Percentiles rank a stretch among this genome's conserved stretches.
Conservation (phyloP, 108 stramenopile species). For the Nitzschia sp. region DNA sequence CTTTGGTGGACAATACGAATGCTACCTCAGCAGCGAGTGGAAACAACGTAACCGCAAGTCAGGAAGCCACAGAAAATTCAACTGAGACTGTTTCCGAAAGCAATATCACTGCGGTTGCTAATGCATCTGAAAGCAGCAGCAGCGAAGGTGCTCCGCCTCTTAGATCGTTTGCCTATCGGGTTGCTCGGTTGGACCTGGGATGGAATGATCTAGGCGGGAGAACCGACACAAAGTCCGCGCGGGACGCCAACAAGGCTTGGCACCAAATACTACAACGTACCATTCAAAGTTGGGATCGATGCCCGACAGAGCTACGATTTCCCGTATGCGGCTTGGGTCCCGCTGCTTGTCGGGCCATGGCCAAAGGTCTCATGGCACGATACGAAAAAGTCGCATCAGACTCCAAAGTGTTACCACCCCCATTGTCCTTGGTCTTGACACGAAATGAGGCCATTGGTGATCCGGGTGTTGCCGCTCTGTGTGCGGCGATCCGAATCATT, state of each 20-base stretch:
- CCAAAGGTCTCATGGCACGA: conserved; percentile 48
- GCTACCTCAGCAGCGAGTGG: not conserved
- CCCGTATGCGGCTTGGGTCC: conserved; percentile 75
- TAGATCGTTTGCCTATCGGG: conserved; percentile 2
- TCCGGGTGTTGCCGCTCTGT: conserved; percentile 73
- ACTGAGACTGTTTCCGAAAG: not conserved
- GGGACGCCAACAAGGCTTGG: conserved; percentile 30
- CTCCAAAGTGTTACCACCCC: not conserved
- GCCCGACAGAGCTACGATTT: conserved; percentile 50
- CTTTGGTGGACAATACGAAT: not conserved
- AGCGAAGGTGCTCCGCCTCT: not conserved
- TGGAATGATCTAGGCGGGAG: conserved; percentile 55
- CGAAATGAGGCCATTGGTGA: conserved; percentile 77
- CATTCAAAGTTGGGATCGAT: conserved; percentile 28
- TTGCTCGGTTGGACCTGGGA: conserved; percentile 60
- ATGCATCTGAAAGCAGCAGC: not conserved
- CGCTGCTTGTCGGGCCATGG: conserved; percentile 71
- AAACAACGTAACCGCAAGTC: not conserved
- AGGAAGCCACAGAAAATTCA: not conserved
- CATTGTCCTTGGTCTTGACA: conserved; percentile 48
- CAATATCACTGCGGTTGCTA: not conserved
- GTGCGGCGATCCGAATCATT: conserved; percentile 62
- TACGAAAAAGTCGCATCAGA: conserved; percentile 19
- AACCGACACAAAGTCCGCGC: not conserved
- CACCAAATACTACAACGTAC: conserved; percentile 17